Evolutionary conservation across 192 early-diverging fungal genomes (phyloP).

Genomic region (Glomus cerebriforme): DNA sequence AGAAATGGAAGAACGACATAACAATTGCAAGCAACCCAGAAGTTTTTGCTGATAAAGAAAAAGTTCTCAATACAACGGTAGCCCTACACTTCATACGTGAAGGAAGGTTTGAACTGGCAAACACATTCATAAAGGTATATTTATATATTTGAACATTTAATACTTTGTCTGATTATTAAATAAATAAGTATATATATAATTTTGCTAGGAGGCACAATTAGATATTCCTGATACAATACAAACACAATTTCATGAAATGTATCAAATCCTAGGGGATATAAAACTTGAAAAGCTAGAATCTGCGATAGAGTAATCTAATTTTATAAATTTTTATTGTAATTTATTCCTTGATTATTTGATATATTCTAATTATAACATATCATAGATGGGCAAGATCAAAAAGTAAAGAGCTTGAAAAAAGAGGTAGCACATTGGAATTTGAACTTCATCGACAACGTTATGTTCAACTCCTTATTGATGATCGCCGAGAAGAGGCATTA

Average conservation of each 20-base stretch:
- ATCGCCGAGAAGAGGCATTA: slow-evolving; percentile 60
- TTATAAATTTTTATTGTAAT: background rate
- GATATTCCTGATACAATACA: slow-evolving; percentile 49
- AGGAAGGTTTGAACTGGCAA: slow-evolving; percentile 82
- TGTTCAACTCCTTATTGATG: slow-evolving; percentile 66
- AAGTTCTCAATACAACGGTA: slow-evolving; percentile 63
- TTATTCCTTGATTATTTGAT: background rate
- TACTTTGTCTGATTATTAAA: slow-evolving; percentile 29
- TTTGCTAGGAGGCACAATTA: slow-evolving; percentile 44
- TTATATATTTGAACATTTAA: background rate
- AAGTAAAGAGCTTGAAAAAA: slow-evolving; percentile 53
- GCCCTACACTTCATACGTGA: slow-evolving; percentile 81
- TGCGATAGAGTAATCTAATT: slow-evolving; percentile 52
- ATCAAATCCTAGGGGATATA: slow-evolving; percentile 67
- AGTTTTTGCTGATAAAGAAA: slow-evolving; percentile 73
- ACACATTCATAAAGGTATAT: slow-evolving; percentile 55
- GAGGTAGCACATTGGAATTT: slow-evolving; percentile 81
- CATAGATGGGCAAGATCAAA: slow-evolving; percentile 75
- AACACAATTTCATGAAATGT: slow-evolving; percentile 82
- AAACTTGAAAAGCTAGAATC: slow-evolving; percentile 55
- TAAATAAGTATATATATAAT: background rate
- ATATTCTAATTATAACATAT: background rate
- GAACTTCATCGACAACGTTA: slow-evolving; percentile 78
- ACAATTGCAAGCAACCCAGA: slow-evolving; percentile 63
- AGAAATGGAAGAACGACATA: slow-evolving; percentile 73